Conservation (phyloP, 495 filamentous ascomycete genomes). For the Saxophila tyrrhenica region DNA sequence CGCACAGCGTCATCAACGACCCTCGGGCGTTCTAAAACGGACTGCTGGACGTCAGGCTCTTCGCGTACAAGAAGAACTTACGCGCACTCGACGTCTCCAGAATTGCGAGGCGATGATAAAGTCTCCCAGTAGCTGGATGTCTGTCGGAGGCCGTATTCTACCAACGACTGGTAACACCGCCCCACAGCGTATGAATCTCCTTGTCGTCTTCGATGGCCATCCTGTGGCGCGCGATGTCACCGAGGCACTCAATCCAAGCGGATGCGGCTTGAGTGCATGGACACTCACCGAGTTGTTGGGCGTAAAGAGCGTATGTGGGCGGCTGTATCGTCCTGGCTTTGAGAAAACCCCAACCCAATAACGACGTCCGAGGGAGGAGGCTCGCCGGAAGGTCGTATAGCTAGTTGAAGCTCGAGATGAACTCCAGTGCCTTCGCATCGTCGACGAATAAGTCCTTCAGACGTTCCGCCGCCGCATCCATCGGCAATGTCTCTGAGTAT, state of each 20-base stretch:
- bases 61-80: slow-evolving; percentile 62
- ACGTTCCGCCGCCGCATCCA: slow-evolving; percentile 64
- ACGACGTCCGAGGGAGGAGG: no score
- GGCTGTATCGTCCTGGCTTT: no score
- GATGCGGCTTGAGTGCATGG: no score
- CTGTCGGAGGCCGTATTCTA: slow-evolving; percentile 68
- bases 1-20: slow-evolving; percentile 59
- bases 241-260: slow-evolving; percentile 91
- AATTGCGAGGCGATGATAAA: slow-evolving; percentile 80
- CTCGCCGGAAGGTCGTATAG: no score
- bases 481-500: slow-evolving; percentile 62
- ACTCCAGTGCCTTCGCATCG: slow-evolving; percentile 72
- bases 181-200: slow-evolving; percentile 52
- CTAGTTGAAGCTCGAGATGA: slow-evolving; percentile 83
- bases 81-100: slow-evolving; percentile 64
- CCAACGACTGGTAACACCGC: slow-evolving; percentile 64
- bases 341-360: no score
- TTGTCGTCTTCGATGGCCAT: slow-evolving; percentile 79
- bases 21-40: slow-evolving; percentile 43
- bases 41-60: slow-evolving; percentile 27
- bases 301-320: no score
- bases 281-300: no score
- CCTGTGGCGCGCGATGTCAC: slow-evolving; percentile 59
- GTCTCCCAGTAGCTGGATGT: slow-evolving; percentile 55
- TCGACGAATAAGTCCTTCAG: slow-evolving; percentile 83